phyloP scores from a whole-genome alignment of 345 rosid species.

The Aurinia saxatilis region DNA sequence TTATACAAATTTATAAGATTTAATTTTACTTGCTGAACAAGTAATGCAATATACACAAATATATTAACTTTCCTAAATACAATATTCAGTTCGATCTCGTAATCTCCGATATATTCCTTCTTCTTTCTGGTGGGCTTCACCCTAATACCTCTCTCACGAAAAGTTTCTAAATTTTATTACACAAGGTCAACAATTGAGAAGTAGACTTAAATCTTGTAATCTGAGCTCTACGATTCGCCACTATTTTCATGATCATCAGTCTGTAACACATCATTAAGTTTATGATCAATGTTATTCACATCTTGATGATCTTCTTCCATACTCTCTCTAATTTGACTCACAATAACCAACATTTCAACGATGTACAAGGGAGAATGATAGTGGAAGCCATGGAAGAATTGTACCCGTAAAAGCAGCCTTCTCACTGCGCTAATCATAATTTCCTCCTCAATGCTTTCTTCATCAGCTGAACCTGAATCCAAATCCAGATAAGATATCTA shows the following conservation, averaged over 20 bases:
- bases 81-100: too few species aligned
- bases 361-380: slow-evolving; percentile 27
- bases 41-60: too few species aligned
- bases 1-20: too few species aligned
- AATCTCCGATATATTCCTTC: too few species aligned
- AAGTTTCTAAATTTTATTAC: slow-evolving; percentile 41
- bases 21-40: too few species aligned
- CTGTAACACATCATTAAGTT: slow-evolving; percentile 21
- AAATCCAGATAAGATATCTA: slow-evolving; percentile 38
- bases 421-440: slow-evolving; percentile 52
- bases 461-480: slow-evolving; percentile 39
- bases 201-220: slow-evolving; percentile 40
- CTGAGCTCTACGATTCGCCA: slow-evolving; percentile 30
- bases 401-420: slow-evolving; percentile 9
- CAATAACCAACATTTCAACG: slow-evolving; percentile 22
- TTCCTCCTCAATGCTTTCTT: slow-evolving; percentile 16
- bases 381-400: slow-evolving; percentile 65
- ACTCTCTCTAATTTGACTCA: slow-evolving; percentile 31
- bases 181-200: slow-evolving; percentile 35
- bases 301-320: slow-evolving; percentile 19
- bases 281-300: slow-evolving; percentile 22
- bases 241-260: slow-evolving; percentile 36
- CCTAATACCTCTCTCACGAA: slow-evolving; percentile 37
- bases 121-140: too few species aligned
- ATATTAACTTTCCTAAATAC: too few species aligned